These are phyloP conservation scores for Nyssa sinensis DNA, from an alignment of 148 eudicot genomes.

Conservation along the genomic window DNA sequence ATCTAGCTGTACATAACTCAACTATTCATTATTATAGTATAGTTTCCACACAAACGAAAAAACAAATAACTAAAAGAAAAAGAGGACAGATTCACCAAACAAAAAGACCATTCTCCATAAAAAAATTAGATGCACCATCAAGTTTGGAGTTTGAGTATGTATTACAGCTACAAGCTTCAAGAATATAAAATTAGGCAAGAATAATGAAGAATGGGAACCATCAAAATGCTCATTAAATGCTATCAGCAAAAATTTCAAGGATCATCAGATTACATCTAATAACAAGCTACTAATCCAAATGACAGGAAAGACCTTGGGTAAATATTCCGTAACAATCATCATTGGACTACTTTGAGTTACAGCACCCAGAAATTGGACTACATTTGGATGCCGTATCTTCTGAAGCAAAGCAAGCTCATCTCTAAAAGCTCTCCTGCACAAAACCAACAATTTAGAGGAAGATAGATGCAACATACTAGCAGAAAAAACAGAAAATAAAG, in stretches of 20 bases:
- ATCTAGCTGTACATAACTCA: too few relatives aligned
- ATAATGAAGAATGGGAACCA: not conserved
- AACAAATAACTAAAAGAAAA: too few relatives aligned
- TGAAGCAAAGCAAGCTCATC: conserved; percentile 91
- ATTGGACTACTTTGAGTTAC: conserved; percentile 95
- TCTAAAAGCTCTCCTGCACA: conserved; percentile 72
- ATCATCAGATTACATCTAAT: not conserved
- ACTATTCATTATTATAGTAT: too few relatives aligned
- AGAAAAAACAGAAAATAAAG: not conserved
- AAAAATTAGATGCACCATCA: too few relatives aligned
- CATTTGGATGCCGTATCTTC: conserved; percentile 92
- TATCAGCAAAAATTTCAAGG: not conserved
- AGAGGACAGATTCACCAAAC: too few relatives aligned
- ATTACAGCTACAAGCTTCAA: too few relatives aligned
- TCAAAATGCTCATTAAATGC: not conserved
- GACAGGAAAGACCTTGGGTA: conserved; percentile 65
- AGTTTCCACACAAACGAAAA: too few relatives aligned
- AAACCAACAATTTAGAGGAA: not conserved
- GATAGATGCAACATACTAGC: not conserved
- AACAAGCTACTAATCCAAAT: too few relatives aligned
- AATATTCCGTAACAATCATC: conserved; percentile 96
- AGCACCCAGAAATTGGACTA: conserved; percentile 95
- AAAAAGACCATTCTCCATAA: too few relatives aligned
- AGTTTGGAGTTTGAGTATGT: too few relatives aligned
- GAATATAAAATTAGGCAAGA: too few relatives aligned